These are phyloP conservation scores for Candida patagonica DNA, from an alignment of 805 yeast genomes.

Conservation along the genomic window DNA sequence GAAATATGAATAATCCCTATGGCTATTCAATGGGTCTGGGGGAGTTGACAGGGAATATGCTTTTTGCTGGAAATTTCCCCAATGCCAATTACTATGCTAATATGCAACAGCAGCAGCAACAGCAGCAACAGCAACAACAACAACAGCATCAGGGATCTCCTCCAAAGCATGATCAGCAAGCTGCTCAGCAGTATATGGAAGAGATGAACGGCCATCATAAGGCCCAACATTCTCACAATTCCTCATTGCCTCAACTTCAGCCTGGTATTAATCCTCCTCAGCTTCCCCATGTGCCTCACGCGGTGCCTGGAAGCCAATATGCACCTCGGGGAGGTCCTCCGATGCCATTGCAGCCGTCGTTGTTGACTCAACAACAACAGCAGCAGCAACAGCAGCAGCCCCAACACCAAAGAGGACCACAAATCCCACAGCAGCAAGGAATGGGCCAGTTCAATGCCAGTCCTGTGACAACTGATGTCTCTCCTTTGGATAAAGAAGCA, in stretches of 20 bases:
- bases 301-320: neutral
- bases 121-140: conserved; percentile 4
- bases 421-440: conserved; percentile 3
- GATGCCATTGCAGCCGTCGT: neutral
- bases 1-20: too few relatives aligned
- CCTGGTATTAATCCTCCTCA: neutral
- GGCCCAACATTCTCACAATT: conserved; percentile 1
- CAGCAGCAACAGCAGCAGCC: conserved; percentile 2
- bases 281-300: conserved; percentile 3
- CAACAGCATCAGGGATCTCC: neutral
- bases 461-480: too few relatives aligned
- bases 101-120: conserved; percentile 5
- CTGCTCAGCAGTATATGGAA: neutral
- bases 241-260: conserved; percentile 1
- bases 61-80: neutral
- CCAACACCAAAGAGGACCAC: neutral
- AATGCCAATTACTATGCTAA: neutral
- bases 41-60: neutral
- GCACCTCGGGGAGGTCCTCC: neutral
- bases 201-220: conserved; percentile 1
- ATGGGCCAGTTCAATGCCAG: too few relatives aligned
- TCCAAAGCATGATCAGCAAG: neutral
- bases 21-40: conserved; percentile 1
- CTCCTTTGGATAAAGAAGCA: too few relatives aligned
- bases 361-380: conserved; percentile 1